phyloP scores from a whole-genome alignment of 176 grass and related monocot species.

The Triticum monococcum region DNA sequence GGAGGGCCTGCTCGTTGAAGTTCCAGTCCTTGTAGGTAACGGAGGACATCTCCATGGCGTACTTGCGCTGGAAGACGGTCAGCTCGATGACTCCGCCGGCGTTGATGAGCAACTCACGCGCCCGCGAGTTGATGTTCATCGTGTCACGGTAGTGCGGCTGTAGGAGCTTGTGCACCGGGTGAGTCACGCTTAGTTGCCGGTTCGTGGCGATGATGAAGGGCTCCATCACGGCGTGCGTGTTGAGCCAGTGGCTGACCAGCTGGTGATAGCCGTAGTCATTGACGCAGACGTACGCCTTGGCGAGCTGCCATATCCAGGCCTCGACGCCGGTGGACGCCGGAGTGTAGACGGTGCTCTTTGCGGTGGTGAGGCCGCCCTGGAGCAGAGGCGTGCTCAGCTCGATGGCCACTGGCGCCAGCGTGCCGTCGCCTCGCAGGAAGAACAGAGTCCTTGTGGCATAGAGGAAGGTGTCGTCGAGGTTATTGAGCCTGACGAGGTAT shows the following conservation, averaged over 20 bases:
- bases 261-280: slow-evolving; percentile 12
- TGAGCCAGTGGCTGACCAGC: slow-evolving; percentile 16
- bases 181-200: neutral
- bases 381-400: neutral
- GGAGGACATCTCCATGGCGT: neutral
- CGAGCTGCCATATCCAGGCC: slow-evolving; percentile 13
- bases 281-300: neutral
- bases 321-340: neutral
- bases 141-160: neutral
- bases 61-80: neutral
- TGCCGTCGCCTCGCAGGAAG: neutral
- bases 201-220: neutral
- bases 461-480: neutral
- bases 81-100: neutral
- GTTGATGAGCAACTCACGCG: neutral
- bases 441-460: neutral
- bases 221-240: slow-evolving; percentile 9
- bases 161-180: neutral
- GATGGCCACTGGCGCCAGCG: neutral
- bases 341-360: neutral
- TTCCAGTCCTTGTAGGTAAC: slow-evolving; percentile 2
- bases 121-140: neutral
- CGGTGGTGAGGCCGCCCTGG: neutral
- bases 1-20: neutral
- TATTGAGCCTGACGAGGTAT: neutral